Base-by-base conservation (phyloP, 441 rosid genomes). In the Dalechampia spathulata region DNA sequence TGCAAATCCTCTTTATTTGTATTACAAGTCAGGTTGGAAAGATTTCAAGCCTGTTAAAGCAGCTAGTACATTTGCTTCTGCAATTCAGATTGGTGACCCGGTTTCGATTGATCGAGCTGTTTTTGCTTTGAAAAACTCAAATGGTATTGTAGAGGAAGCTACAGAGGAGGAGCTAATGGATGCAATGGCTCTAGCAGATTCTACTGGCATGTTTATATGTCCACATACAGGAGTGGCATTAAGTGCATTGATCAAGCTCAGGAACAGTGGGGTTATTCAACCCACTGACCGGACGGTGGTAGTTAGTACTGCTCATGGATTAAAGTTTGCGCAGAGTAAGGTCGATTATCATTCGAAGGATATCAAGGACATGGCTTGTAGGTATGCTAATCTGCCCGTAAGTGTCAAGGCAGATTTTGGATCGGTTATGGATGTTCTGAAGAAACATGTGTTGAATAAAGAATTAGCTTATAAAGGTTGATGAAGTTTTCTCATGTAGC, bases 141-240 rank as follows among this genome's bases (percentile, higher is more conserved):
- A 76, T 55, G 83, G 83, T 60, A 70, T 78, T 19, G 82, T 78
- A 1, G 82, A 74, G 75, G 81, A 78, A 52, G 82, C 83, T 4
- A 80, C 79, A 0, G 83, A 78, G 60, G 83, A 81, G 62, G 83
- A 83, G 62, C 54, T 80, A 52, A 78, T 81, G 86, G 83, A 81
- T 67, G 79, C 81, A 15, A 76, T 55, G 76, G 83, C 82, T 0
- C 71, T 66, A 42, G 82, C 79, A 0, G 83, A 78, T 72, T 81
- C 82, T 4, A 76, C 83, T 0, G 74, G 80, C 16, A 81, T 78
- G 80, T 81, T 78, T 36, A 73, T 78, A 23, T 83, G 89, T 40
- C 89, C 89, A 4, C 85, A 83, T 36, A 79, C 89, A n/a, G 83
- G 89, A 37, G 89, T 79, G 61, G 89, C 85, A 9, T 52, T 83